Base-by-base conservation (phyloP, 208 protist species). In the Entamoeba histolytica region DNA sequence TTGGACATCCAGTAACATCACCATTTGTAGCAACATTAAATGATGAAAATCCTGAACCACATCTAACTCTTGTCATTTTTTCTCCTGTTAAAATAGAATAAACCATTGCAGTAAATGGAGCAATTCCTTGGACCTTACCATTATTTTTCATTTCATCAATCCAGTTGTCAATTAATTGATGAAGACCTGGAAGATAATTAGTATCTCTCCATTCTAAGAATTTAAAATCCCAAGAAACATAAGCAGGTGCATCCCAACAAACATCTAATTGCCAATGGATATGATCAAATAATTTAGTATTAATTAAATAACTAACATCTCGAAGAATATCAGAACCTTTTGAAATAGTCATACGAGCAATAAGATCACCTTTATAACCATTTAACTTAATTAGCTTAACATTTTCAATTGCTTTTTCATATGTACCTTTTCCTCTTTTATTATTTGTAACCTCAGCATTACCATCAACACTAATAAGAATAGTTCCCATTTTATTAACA, bases 211-310 rank as follows among this genome's bases (percentile, higher is more conserved):
- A 94, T 5, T 93, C 92, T 28, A n/a, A 1, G 44, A 93, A 93
- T 17, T 61, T 93, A 78, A 78, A 78, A 5, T 69, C 49, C 23
- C 49, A 91, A 15, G 39, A 91, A 3, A 91, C 49, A 14, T 92
- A 50, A 91, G 93, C 94, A 6, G 94, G 94, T 47, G 31, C 23
- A 57, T 95, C 95, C 87, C 93, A 95, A 23, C 93, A 49, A 19
- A 50, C 87, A 44, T 95, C 94, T 35, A 95, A 31, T 92, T 95
- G 94, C 95, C 95, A 95, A 52, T 95, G 95, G 19, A 94, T 50
- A 91, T 91, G 47, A 57, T 92, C 39, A 92, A 95, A 95, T 17
- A 35, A 4, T 15, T 93, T 52, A 8, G n/a, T 10, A 49, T 31
- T 4, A 35, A 94, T 14, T 12, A 94, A 78, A 93, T 92, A n/a